Conservation (phyloP, 257 asterid genomes). For the Scutellaria minor region DNA sequence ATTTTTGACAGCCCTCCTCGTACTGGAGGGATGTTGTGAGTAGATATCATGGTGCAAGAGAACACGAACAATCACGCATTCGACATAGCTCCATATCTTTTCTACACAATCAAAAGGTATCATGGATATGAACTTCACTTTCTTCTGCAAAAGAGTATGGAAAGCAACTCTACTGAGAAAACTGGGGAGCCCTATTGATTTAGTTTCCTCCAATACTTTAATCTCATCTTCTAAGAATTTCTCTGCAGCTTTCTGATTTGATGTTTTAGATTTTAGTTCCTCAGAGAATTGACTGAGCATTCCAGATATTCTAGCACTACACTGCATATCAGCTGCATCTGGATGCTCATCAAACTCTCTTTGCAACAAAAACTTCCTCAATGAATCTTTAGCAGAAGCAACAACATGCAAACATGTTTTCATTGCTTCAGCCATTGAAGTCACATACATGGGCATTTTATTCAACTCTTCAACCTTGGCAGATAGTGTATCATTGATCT, state of each 20-base stretch:
- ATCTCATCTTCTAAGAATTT: slow-evolving; percentile 38
- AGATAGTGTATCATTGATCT: slow-evolving; percentile 38
- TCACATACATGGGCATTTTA: slow-evolving; percentile 35
- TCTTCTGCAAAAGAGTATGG: slow-evolving; percentile 28
- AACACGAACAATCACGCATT: background rate
- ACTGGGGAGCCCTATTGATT: slow-evolving; percentile 37
- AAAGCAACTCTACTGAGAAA: slow-evolving; percentile 35
- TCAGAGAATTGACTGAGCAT: slow-evolving; percentile 34
- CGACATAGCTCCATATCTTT: slow-evolving; percentile 34
- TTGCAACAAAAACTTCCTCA: slow-evolving; percentile 34
- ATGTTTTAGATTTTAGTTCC: background rate
- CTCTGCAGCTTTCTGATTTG: background rate
- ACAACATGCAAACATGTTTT: slow-evolving; percentile 34
- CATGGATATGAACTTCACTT: background rate
- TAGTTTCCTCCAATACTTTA: slow-evolving; percentile 35
- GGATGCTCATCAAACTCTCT: slow-evolving; percentile 50
- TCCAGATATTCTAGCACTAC: slow-evolving; percentile 38
- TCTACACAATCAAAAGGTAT: slow-evolving; percentile 28
- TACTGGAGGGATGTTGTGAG: slow-evolving; percentile 27
- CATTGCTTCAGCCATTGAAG: slow-evolving; percentile 42
- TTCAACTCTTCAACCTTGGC: slow-evolving; percentile 36
- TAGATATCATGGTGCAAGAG: slow-evolving; percentile 32
- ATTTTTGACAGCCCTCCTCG: slow-evolving; percentile 29
- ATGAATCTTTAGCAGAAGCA: slow-evolving; percentile 38
- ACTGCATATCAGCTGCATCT: slow-evolving; percentile 34